Conservation (phyloP, 345 rosid genomes). For the Nephelium lappaceum region DNA sequence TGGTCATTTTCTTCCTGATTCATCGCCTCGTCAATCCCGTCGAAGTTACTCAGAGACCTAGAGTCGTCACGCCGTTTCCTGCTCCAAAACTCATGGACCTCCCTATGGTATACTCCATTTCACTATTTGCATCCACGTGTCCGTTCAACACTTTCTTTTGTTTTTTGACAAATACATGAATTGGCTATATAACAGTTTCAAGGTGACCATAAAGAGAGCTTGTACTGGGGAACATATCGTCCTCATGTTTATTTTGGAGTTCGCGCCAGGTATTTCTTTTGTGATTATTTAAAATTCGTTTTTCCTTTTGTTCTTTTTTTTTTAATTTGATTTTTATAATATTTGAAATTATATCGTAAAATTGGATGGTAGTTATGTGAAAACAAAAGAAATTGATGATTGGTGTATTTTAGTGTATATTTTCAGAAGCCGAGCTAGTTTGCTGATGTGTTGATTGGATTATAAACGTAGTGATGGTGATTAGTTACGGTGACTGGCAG, state of each 20-base stretch:
- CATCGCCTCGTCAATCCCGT: slow-evolving; percentile 36
- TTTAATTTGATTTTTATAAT: not conserved
- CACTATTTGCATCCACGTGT: not conserved
- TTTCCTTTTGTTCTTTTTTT: not conserved
- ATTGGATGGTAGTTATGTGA: not conserved
- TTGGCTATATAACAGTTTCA: slow-evolving; percentile 58
- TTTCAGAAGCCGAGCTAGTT: not conserved
- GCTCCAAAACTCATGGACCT: slow-evolving; percentile 77
- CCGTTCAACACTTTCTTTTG: not conserved
- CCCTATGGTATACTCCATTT: slow-evolving; percentile 46
- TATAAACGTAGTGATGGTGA: slow-evolving; percentile 14
- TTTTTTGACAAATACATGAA: not conserved
- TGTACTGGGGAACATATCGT: slow-evolving; percentile 92
- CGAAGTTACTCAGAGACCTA: slow-evolving; percentile 45
- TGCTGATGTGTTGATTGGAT: not conserved
- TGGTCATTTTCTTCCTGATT: slow-evolving; percentile 38
- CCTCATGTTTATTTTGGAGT: slow-evolving; percentile 87
- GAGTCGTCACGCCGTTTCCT: slow-evolving; percentile 87
- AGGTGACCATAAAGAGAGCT: slow-evolving; percentile 82
- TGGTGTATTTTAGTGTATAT: not conserved
- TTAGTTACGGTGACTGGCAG: slow-evolving; percentile 42
- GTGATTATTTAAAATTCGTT: not conserved
- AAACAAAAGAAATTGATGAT: not conserved
- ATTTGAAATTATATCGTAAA: not conserved
- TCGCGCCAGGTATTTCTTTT: slow-evolving; percentile 63